Evolutionary conservation across 1,284 basidiomycete species (phyloP).

Genomic region (Stereum hirsutum): DNA sequence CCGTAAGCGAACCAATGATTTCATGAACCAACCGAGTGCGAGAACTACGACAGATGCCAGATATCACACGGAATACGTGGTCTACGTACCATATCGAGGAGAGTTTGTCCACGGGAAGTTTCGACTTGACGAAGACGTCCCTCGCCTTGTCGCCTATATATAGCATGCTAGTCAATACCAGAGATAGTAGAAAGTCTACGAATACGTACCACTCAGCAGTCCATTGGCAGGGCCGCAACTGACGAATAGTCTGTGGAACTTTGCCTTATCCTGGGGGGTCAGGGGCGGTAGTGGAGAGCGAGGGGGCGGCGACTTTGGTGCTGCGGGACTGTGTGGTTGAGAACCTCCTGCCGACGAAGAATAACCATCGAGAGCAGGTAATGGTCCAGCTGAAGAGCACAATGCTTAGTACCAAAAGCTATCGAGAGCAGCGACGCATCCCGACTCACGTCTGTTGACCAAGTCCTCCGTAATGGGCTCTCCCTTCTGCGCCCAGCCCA

Average conservation of each 20-base stretch:
- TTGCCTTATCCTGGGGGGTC: conserved; percentile 71
- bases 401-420: neutral
- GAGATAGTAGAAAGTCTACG: neutral
- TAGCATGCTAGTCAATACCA: neutral
- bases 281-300: conserved; percentile 53
- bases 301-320: conserved; percentile 48
- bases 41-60: too few species aligned
- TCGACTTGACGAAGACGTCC: conserved; percentile 90
- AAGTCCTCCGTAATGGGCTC: conserved; percentile 56
- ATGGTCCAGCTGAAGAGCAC: conserved; percentile 73
- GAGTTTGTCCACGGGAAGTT: conserved; percentile 83
- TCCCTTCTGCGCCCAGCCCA: conserved; percentile 90
- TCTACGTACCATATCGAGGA: conserved; percentile 83
- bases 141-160: conserved; percentile 83
- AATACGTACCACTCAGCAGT: conserved; percentile 55
- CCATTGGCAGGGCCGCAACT: conserved; percentile 69
- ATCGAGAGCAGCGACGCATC: conserved; percentile 12
- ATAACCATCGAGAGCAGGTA: conserved; percentile 75
- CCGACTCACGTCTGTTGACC: conserved; percentile 53
- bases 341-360: conserved; percentile 33
- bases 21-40: too few species aligned
- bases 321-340: conserved; percentile 42
- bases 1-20: too few species aligned
- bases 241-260: conserved; percentile 76
- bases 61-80: conserved; percentile 1